Evolutionary conservation across 1,139 yeast species (phyloP).

Genomic region (Sugiyamaella castrensis): DNA sequence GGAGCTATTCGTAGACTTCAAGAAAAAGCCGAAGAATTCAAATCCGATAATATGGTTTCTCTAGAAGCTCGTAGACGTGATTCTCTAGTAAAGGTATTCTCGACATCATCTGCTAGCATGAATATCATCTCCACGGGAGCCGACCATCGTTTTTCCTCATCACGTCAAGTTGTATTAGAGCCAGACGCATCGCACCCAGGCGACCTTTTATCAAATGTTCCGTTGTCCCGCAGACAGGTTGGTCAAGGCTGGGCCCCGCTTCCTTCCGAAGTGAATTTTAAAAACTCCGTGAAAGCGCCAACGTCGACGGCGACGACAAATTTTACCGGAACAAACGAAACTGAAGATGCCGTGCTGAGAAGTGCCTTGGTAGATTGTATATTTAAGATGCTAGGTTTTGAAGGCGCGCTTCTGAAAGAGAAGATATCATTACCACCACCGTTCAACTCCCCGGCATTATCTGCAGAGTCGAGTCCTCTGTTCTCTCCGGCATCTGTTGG

Average conservation of each 20-base stretch:
- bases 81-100: background rate
- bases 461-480: slow-evolving; percentile 29
- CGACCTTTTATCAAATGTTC: slow-evolving; percentile 78
- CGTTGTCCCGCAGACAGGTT: slow-evolving; percentile 53
- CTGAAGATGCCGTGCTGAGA: slow-evolving; percentile 69
- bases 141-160: slow-evolving; percentile 24
- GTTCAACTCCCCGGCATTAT: slow-evolving; percentile 13
- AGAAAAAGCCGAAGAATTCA: slow-evolving; percentile 12
- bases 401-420: slow-evolving; percentile 16
- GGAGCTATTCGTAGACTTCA: slow-evolving; percentile 50
- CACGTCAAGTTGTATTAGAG: slow-evolving; percentile 64
- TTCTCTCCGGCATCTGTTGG: slow-evolving; percentile 9
- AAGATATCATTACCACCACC: slow-evolving; percentile 1
- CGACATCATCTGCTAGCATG: background rate
- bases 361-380: slow-evolving; percentile 73
- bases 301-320: background rate
- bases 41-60: slow-evolving; percentile 10
- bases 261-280: slow-evolving; percentile 8
- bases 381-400: slow-evolving; percentile 67
- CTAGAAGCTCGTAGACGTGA: slow-evolving; percentile 11
- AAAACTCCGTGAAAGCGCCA: slow-evolving; percentile 11
- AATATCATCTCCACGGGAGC: slow-evolving; percentile 8
- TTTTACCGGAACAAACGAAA: slow-evolving; percentile 70
- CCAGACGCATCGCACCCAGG: slow-evolving; percentile 74
- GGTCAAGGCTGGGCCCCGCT: slow-evolving; percentile 18